Evolutionary conservation across 2,329 filamentous ascomycete genomes (phyloP).

Genomic region (Xylaria polymorpha): DNA sequence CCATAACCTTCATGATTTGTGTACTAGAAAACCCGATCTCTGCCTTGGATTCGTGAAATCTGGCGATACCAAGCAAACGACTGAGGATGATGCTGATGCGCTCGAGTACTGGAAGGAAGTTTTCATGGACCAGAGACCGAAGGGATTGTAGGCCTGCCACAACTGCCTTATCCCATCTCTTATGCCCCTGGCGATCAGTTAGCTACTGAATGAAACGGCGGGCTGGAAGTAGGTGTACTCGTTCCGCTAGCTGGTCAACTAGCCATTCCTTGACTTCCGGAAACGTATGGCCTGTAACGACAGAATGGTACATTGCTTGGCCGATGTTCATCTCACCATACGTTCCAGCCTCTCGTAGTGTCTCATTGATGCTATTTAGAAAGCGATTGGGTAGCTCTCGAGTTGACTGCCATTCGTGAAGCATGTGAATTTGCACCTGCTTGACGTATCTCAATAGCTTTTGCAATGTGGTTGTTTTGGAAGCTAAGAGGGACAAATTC

Average conservation of each 20-base stretch:
- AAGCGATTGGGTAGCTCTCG: constrained; percentile 84
- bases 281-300: constrained; percentile 84
- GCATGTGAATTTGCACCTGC: constrained; percentile 82
- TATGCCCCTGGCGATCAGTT: constrained; percentile 74
- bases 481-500: constrained; percentile 84
- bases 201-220: constrained; percentile 10
- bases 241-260: constrained; percentile 81
- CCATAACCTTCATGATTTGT: constrained; percentile 73
- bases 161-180: constrained; percentile 93
- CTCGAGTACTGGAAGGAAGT: constrained; percentile 88
- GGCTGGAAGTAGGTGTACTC: constrained; percentile 62
- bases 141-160: constrained; percentile 81
- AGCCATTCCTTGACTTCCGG: constrained; percentile 86
- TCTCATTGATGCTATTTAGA: constrained; percentile 79
- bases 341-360: constrained; percentile 71
- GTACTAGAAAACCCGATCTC: constrained; percentile 73
- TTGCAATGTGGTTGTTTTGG: constrained; percentile 87
- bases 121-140: constrained; percentile 82
- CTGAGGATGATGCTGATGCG: constrained; percentile 84
- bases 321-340: constrained; percentile 72
- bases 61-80: constrained; percentile 83
- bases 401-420: constrained; percentile 84
- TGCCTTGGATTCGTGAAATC: constrained; percentile 76
- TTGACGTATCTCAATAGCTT: constrained; percentile 87
- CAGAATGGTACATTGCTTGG: constrained; percentile 83